Conservation (phyloP, 352 stramenopile genomes). For the Phytophthora multivora region DNA sequence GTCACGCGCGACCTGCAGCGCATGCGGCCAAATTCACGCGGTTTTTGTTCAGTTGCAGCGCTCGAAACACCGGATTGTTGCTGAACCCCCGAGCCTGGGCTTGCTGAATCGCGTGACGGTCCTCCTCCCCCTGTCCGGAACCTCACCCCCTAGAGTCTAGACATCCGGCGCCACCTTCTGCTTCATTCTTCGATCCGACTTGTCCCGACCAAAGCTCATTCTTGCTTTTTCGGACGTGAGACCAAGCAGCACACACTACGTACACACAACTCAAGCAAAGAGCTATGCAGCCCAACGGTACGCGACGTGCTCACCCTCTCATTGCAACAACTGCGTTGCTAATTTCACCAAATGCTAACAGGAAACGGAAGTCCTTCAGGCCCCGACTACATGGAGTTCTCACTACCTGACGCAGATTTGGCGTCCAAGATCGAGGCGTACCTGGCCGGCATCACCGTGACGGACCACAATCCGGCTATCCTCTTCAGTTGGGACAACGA, state of each 20-base stretch:
- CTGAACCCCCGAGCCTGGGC: constrained; percentile 37
- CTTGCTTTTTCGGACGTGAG: constrained; percentile 17
- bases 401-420: constrained; percentile 29
- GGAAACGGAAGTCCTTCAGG: constrained; percentile 31
- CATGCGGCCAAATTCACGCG: constrained; percentile 9
- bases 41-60: constrained; percentile 37
- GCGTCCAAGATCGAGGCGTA: constrained; percentile 42
- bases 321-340: constrained; percentile 1
- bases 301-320: not conserved
- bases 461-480: constrained; percentile 47
- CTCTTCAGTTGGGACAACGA: constrained; percentile 44
- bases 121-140: constrained; percentile 32
- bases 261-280: constrained; percentile 10
- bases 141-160: constrained; percentile 20
- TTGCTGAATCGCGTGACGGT: too few species aligned
- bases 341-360: constrained; percentile 11
- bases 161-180: constrained; percentile 15
- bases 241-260: constrained; percentile 7
- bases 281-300: constrained; percentile 41
- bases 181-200: constrained; percentile 35
- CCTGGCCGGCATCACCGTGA: constrained; percentile 35
- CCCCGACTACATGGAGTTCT: constrained; percentile 30
- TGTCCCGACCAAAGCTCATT: constrained; percentile 20
- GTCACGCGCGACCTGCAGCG: constrained; percentile 1
- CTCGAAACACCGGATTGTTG: constrained; percentile 43